phyloP scores from a whole-genome alignment of 306 rosid genomes.

The Medicago truncatula region MtrunA17r5.0-ANR NC_053044.1:58034501-58035000 shows the following conservation, averaged over 20 bases:
- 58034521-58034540: background rate
- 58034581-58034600: background rate
- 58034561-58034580: background rate
- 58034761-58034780: background rate
- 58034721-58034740: background rate
- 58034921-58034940: too few relatives aligned
- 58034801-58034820: conserved; percentile 33
- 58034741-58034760: background rate
- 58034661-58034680: too few relatives aligned
- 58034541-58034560: background rate
- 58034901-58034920: too few relatives aligned
- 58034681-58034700: too few relatives aligned
- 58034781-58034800: conserved; percentile 29
- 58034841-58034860: too few relatives aligned
- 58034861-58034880: too few relatives aligned
- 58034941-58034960: too few relatives aligned
- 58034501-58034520: too few relatives aligned
- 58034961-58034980: too few relatives aligned
- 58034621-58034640: background rate
- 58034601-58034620: background rate
- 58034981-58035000: too few relatives aligned
- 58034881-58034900: too few relatives aligned
- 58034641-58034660: background rate
- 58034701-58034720: too few relatives aligned
- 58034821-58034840: background rate